These are phyloP conservation scores for Pichia sp. DNA, from an alignment of 1,139 yeast species.

Conservation along the genomic window DNA sequence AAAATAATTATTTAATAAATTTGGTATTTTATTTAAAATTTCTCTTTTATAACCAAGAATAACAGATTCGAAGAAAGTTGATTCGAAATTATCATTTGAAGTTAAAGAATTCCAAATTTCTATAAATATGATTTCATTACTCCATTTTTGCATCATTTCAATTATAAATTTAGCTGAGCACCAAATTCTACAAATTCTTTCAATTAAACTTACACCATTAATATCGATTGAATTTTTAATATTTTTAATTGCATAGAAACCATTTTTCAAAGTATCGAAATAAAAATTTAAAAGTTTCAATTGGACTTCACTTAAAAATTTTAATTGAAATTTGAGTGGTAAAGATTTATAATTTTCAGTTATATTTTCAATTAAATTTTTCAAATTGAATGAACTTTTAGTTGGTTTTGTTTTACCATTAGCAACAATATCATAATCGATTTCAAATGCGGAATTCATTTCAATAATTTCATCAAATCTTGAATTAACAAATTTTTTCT, in stretches of 20 bases:
- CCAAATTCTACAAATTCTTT: constrained; percentile 49
- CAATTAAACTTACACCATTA: constrained; percentile 37
- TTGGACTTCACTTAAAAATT: constrained; percentile 65
- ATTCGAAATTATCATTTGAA: constrained; percentile 9
- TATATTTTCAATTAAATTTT: constrained; percentile 57
- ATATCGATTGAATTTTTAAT: constrained; percentile 22
- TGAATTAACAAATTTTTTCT: constrained; percentile 46
- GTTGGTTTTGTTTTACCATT: constrained; percentile 50
- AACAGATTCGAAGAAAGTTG: constrained; percentile 50
- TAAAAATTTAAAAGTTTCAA: constrained; percentile 56
- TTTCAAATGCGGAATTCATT: constrained; percentile 47
- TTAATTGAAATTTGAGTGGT: constrained; percentile 55
- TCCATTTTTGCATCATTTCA: constrained; percentile 53
- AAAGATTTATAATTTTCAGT: constrained; percentile 56
- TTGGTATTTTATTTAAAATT: constrained; percentile 30
- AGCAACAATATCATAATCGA: constrained; percentile 56
- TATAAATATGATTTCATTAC: constrained; percentile 54
- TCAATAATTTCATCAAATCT: constrained; percentile 53
- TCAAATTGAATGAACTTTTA: constrained; percentile 54
- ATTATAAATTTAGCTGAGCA: constrained; percentile 53
- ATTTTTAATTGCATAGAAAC: constrained; percentile 42
- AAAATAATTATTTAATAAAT: constrained; percentile 39
- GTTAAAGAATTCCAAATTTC: constrained; percentile 45
- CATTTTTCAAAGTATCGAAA: constrained; percentile 40
- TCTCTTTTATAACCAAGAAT: constrained; percentile 41